A percentile compares a stretch with the other conserved stretches of the same genome.
Evolutionary conservation across 805 yeast species (phyloP).

Genomic region (Wickerhamomyces chambardii): DNA sequence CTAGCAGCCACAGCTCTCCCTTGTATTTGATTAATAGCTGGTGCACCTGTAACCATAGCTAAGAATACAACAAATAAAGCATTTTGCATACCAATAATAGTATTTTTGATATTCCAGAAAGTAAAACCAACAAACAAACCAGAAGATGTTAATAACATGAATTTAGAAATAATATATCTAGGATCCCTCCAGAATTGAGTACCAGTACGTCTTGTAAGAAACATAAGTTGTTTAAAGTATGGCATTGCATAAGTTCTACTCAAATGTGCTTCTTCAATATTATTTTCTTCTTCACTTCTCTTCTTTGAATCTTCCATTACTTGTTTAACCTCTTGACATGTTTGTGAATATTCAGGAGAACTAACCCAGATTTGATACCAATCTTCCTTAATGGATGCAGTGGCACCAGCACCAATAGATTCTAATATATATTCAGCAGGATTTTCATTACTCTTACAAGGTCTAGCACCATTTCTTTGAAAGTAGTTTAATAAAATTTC

Average conservation of each 20-base stretch:
- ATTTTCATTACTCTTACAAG: constrained; percentile 43
- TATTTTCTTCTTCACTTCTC: constrained; percentile 9
- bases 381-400: constrained; percentile 32
- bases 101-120: constrained; percentile 47
- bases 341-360: constrained; percentile 23
- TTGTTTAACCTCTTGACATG: constrained; percentile 11
- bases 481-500: constrained; percentile 46
- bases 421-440: constrained; percentile 68
- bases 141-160: constrained; percentile 36
- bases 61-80: constrained; percentile 51
- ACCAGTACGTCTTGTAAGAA: constrained; percentile 30
- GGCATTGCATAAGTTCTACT: constrained; percentile 24
- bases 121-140: constrained; percentile 67
- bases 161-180: constrained; percentile 50
- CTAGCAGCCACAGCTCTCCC: constrained; percentile 49
- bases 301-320: constrained; percentile 19
- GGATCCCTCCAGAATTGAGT: constrained; percentile 52
- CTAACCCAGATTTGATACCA: constrained; percentile 30
- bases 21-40: constrained; percentile 55
- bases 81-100: constrained; percentile 47
- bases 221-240: constrained; percentile 30
- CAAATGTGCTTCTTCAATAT: constrained; percentile 5
- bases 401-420: constrained; percentile 69
- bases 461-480: constrained; percentile 58
- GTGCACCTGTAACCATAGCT: constrained; percentile 45